Base-by-base conservation (phyloP, 2,329 filamentous ascomycete species). In the Neopestalotiopsis sp. region DNA sequence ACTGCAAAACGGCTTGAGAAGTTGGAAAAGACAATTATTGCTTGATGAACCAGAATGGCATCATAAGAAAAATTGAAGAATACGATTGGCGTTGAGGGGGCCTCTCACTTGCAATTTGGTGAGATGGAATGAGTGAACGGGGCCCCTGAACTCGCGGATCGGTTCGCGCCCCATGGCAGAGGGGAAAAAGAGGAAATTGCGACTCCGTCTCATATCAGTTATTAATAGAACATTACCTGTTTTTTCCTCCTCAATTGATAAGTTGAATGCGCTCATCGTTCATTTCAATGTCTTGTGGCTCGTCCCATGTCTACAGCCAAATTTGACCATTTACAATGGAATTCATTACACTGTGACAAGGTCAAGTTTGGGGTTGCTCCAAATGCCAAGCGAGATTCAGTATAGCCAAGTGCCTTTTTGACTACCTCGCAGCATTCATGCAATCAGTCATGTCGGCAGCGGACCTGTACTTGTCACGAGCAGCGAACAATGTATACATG, bases 1-100 rank as follows among this genome's bases (percentile, higher is more conserved):
- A 97, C 80, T 93, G 91, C 76, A 86, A 87, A 74, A 68, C 77
- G 6, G 73, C 72, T 30, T 82, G 73, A 72, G 17, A 32, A 14
- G 24, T 28, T 28, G 24, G 24, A 28, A 14, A 49, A 49, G 42
- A 49, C 14, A 6, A 49, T n/a, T 49, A 13, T 2, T 49, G 13
- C 42, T 49, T n/a, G 42, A 49, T 49, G 42, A 28, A 49, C 42
- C 13, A 13, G 42, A 13, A 14, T n/a, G 1, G 20, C 20, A 59
- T 28, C 24, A 59, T 17, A 38, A 28, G 17, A 58, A 45, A 59
- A 53, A 20, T 12, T 9, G 45, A 13, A 13, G 32, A 42, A 28
- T 28, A 28, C 24, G 24, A 28, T 53, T 13, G 45, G 63, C 12
- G 40, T 56, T 65, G 6, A 65, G 28, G 13, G 30, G 59, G 28